Evolutionary conservation across 768 basidiomycete species (phyloP), one percentile per base, ranked within the genome.

Genomic region (Leccinum incarnatum): DNA sequence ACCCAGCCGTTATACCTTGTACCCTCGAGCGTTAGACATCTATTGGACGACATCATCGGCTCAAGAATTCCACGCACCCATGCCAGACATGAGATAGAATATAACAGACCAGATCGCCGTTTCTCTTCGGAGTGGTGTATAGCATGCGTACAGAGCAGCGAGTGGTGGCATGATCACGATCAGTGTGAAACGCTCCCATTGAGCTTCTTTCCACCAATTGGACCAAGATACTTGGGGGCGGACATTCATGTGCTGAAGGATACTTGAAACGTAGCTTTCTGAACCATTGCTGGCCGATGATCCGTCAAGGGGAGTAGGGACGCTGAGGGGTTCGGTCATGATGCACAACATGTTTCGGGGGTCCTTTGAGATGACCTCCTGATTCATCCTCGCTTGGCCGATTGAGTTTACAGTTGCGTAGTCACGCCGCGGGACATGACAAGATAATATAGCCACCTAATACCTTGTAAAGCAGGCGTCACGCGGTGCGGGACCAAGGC

Each of bases 211-310:
- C 68, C 71, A 70, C 64, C 81, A 74, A 65, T 84, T 89, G 27
- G 71, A 65, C 81, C 78, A 83, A 10, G 78, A 76, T 58, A 89
- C 74, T 1, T 86, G 86, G 0, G 88, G 87, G 5, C 84, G 80
- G 8, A 83, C 69, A 69, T 86, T 85, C 58, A 79, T 76, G 36
- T 79, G 84, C 63, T 78, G 79, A 68, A 90, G 78, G 14, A 83
- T 86, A 71, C 85, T 78, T 42, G 83, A 75, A 71, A 88, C 86
- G 69, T 89, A 89, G 77, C 86, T 89, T 74, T 89, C 87, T 42
- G 84, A 83, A 57, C 86, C 83, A 69, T 79, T 75, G 63, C 78
- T 63, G 70, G 81, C 79, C 5, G n/a, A 23, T 40, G 52, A 12
- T 14, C 53, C 34, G 17, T 23, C 23, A 15, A 3, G 57, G 23